phyloP scores from a whole-genome alignment of 2,329 filamentous ascomycete genomes.

The Coleophoma crateriformis region DNA sequence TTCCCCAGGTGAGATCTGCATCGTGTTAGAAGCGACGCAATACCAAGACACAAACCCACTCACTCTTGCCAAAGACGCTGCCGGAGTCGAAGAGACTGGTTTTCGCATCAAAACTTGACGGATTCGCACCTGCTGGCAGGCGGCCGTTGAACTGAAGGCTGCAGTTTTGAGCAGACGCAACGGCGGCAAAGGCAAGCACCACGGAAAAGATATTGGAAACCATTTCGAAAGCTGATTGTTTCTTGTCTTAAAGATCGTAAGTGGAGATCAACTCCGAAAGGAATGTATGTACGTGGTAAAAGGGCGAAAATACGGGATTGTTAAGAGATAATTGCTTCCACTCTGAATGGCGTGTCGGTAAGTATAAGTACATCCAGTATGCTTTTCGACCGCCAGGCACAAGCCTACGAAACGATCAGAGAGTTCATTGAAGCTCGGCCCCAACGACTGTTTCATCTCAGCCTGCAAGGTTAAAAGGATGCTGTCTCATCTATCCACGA shows the following conservation, averaged over 20 bases:
- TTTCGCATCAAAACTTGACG: slow-evolving; percentile 34
- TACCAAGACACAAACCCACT: not conserved
- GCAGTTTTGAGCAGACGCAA: slow-evolving; percentile 26
- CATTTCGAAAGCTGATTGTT: not conserved
- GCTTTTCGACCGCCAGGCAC: too few relatives aligned
- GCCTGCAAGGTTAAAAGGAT: too few relatives aligned
- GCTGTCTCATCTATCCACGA: too few relatives aligned
- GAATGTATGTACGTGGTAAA: not conserved
- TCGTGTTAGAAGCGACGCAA: slow-evolving; percentile 1
- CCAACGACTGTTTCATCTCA: too few relatives aligned
- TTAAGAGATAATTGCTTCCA: too few relatives aligned
- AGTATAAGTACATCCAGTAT: too few relatives aligned
- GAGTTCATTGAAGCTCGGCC: too few relatives aligned
- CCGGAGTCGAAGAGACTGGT: slow-evolving; percentile 42
- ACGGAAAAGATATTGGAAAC: not conserved
- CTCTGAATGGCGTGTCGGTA: too few relatives aligned
- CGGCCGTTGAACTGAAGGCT: slow-evolving; percentile 41
- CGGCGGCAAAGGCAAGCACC: slow-evolving; percentile 8
- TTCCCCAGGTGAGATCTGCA: slow-evolving; percentile 41
- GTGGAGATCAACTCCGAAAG: not conserved
- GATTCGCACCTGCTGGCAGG: slow-evolving; percentile 31
- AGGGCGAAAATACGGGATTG: too few relatives aligned
- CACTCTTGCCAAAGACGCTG: slow-evolving; percentile 45
- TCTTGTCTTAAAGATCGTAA: not conserved
- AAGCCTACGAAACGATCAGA: too few relatives aligned